Percentiles rank a stretch among this genome's conserved stretches.
Evolutionary conservation across 1,139 yeast species (phyloP).

Genomic region (Zhuliangozyma parablackwelliae): DNA sequence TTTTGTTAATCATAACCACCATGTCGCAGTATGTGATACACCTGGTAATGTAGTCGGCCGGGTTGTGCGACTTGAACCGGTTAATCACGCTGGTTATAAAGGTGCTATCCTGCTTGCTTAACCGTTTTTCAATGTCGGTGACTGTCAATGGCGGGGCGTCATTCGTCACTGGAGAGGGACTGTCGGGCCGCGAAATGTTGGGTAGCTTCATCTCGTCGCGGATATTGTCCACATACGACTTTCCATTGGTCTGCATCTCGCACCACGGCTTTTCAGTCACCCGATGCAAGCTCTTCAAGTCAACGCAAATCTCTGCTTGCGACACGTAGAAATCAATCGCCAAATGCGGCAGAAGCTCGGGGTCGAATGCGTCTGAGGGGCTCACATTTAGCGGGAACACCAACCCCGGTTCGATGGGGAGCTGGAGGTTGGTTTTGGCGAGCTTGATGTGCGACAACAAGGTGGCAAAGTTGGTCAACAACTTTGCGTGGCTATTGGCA

Average conservation of each 20-base stretch:
- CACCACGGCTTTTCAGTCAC: slow-evolving; percentile 44
- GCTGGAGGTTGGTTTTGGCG: slow-evolving; percentile 36
- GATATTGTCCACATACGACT: slow-evolving; percentile 37
- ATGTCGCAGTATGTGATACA: slow-evolving; percentile 37
- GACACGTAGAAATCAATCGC: slow-evolving; percentile 39
- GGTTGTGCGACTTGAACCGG: slow-evolving; percentile 26
- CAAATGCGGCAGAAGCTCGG: slow-evolving; percentile 26
- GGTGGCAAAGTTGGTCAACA: slow-evolving; percentile 22
- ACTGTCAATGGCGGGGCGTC: slow-evolving; percentile 6
- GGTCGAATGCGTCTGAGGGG: slow-evolving; percentile 24
- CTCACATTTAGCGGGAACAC: slow-evolving; percentile 39
- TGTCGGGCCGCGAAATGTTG: slow-evolving; percentile 5
- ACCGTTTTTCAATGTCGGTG: slow-evolving; percentile 7
- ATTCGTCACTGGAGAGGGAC: background rate
- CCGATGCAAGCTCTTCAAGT: slow-evolving; percentile 33
- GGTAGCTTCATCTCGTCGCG: slow-evolving; percentile 41
- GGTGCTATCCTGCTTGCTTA: background rate
- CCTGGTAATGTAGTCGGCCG: slow-evolving; percentile 42
- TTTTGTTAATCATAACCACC: slow-evolving; percentile 42
- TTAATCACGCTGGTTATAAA: slow-evolving; percentile 24
- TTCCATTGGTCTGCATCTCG: slow-evolving; percentile 30
- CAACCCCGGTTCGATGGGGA: slow-evolving; percentile 39
- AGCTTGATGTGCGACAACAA: slow-evolving; percentile 25
- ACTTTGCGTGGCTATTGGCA: slow-evolving; percentile 14
- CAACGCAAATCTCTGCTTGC: slow-evolving; percentile 45